phyloP scores from a whole-genome alignment of 2,329 filamentous ascomycete species.

The Calonectria multiphialidica region DNA sequence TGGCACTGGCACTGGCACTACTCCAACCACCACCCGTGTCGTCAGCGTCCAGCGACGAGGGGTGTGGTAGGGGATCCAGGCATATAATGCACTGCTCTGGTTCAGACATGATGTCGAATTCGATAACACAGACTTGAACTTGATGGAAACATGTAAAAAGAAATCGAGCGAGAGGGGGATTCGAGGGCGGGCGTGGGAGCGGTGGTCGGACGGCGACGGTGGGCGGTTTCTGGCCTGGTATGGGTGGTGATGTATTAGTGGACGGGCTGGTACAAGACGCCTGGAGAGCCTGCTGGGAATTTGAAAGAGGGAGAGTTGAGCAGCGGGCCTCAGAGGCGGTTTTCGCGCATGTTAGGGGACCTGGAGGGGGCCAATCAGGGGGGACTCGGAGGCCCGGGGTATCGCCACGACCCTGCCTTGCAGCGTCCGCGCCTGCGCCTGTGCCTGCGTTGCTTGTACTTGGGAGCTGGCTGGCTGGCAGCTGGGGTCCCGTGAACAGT shows the following conservation, averaged over 20 bases:
- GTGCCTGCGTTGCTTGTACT: constrained; percentile 13
- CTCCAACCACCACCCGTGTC: constrained; percentile 28
- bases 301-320: constrained; percentile 44
- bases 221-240: constrained; percentile 27
- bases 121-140: constrained; percentile 48
- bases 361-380: constrained; percentile 48
- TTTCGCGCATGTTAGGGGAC: constrained; percentile 47
- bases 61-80: constrained; percentile 68
- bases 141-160: constrained; percentile 64
- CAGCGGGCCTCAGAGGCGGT: constrained; percentile 41
- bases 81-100: constrained; percentile 79
- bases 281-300: constrained; percentile 42
- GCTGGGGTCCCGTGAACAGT: constrained; percentile 18
- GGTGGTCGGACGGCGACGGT: constrained; percentile 35
- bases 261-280: constrained; percentile 34
- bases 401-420: constrained; percentile 43
- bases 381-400: constrained; percentile 33
- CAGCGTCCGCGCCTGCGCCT: neutral
- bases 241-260: constrained; percentile 49
- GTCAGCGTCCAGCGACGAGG: constrained; percentile 44
- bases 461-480: constrained; percentile 10
- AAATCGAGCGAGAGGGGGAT: constrained; percentile 35
- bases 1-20: constrained; percentile 32
- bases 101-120: constrained; percentile 61
- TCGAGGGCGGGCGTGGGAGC: constrained; percentile 33